Conservation (phyloP, 306 rosid species). For the Pterocarpus macrocarpus region DNA sequence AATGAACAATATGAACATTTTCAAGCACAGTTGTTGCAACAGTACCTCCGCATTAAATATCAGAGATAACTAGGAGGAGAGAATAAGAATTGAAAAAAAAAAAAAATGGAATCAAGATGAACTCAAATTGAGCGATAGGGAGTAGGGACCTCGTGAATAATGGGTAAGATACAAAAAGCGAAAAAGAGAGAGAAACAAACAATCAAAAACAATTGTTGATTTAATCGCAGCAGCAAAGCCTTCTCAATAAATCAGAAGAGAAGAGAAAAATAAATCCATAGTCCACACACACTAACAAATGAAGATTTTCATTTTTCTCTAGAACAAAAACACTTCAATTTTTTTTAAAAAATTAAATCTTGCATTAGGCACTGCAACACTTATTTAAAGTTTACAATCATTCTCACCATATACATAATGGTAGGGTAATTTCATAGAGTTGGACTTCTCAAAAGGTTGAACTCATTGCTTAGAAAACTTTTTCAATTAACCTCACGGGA, state of each 20-base stretch:
- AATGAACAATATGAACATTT: background rate
- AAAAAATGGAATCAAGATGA: background rate
- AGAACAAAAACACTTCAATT: background rate
- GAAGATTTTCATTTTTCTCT: background rate
- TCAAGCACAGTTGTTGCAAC: background rate
- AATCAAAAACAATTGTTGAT: background rate
- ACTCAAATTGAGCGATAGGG: background rate
- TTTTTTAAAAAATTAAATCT: background rate
- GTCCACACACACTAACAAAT: background rate
- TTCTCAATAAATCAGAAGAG: background rate
- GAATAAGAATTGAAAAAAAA: background rate
- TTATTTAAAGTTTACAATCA: background rate
- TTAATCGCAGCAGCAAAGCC: background rate
- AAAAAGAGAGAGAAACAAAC: background rate
- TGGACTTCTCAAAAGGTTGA: constrained; percentile 31
- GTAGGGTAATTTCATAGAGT: constrained; percentile 22
- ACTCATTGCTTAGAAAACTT: background rate
- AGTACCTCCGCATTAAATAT: background rate
- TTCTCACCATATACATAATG: background rate
- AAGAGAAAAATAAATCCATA: background rate
- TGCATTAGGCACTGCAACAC: background rate
- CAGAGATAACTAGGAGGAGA: background rate
- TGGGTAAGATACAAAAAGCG: background rate
- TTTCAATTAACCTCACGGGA: background rate
- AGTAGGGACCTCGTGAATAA: background rate